Evolutionary conservation across 768 basidiomycete species (phyloP), one percentile per base, ranked within the genome.

Genomic region (Trametes sanguinea): DNA sequence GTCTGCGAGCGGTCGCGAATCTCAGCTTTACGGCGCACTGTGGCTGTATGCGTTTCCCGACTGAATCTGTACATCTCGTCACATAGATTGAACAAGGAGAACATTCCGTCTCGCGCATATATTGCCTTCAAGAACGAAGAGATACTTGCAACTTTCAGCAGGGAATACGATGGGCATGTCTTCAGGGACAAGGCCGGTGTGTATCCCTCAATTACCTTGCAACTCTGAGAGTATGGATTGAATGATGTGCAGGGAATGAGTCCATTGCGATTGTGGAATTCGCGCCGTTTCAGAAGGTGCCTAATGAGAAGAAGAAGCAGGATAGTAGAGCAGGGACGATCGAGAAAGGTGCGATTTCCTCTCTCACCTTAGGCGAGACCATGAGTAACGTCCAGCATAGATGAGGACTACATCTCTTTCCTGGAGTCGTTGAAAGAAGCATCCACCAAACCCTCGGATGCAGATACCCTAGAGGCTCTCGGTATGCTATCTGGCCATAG

Each of bases 141-240:
- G 16, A 77, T 79, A 10, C 76, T 98, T 14, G 82, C 89, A 3
- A 72, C 72, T 2, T 98, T 98, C 69, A 89, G 90, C 68, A 79
- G 80, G 30, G 94, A 83, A 37, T 99, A 93, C 67, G 93, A 98
- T 68, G 96, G 96, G 0, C 95, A 98, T 76, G 51, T 90, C 27
- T 98, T 96, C 71, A 79, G 89, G 64, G 94, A 98, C 72, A 97
- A 95, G 80, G 81, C 89, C 63, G 96, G 96, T 94, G 62, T 42
- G 86, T 68, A 4, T 33, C 45, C 47, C 9, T 16, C 39, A 44
- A 4, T 17, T 54, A 30, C 45, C 32, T 17, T 8, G n/a, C 17
- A 37, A 46, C 40, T 27, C 27, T 32, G 6, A 17, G 22, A 22
- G 1, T 7, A 8, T 44, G 47, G 27, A 46, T 33, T 39, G 22